Base-by-base conservation (phyloP, 2,329 filamentous ascomycete species). In the Pyrenochaeta sp. region DNA sequence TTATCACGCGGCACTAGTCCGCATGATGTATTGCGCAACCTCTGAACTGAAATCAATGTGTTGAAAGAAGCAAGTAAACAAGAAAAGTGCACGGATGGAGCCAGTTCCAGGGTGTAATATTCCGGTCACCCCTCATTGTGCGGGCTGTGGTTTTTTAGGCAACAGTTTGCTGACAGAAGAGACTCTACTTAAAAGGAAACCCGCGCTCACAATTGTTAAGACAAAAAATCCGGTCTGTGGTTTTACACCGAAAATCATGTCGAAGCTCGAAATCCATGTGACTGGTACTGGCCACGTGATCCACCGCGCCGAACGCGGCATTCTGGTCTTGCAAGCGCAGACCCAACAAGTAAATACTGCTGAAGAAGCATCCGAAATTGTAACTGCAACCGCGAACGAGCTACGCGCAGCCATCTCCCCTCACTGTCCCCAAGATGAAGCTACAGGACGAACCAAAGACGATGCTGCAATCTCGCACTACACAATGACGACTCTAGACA, bases 401-500 rank as follows among this genome's bases (percentile, higher is more conserved):
- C 39, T 60, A 31, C 47, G 54, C 21, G 54, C 57, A 2, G 27
- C 30, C 35, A 57, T 60, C 40, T 17, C 43, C 7, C 57, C 57
- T 1, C 44, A 51, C 18, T 60, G 57, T 21, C 51, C 54, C 1
- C 47, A 54, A 31, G 57, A 60, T 23, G 45, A 51, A n/a, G 23
- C 30, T 2, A 49, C 49, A 1, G 51, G 39, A 4, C n/a, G 15
- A 10, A 49, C 23, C 27, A 39, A 45, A 20, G 44, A 30, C n/a
- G 36, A 50, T 15, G 48, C 54, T 14, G 46, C 50, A 7, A 60
- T 60, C 21, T 40, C 54, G 6, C 57, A 60, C 39, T 60, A 60
- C 52, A 54, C 57, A 3, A 54, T 54, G 47, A 57, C 49, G 41
- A 54, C 54, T 11, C 44, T 57, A 23, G 49, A 57, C 33, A 60